Evolutionary conservation across 2,329 filamentous ascomycete genomes (phyloP), one percentile per base, ranked within the genome.

Genomic region (Byssothecium circinans): DNA sequence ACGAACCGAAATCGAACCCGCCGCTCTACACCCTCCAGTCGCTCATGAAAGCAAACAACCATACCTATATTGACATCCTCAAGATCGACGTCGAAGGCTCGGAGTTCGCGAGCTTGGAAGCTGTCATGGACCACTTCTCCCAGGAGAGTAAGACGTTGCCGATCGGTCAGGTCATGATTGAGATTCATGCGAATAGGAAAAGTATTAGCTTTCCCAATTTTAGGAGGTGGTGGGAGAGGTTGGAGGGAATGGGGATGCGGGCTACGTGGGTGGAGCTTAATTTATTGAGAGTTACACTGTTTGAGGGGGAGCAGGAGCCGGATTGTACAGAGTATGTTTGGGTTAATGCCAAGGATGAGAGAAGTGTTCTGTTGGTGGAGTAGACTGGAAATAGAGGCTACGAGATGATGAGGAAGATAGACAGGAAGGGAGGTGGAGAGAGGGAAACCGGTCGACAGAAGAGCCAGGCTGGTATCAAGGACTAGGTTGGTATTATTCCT

Each of bases 191-290:
- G 12, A 60, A 58, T 11, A 57, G 64, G 8, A 45, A 51, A 57
- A 59, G 20, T 40, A 56, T 67, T 7, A 56, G 60, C 38, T 68
- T 67, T 48, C 53, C 47, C 8, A 53, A 62, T 18, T 67, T 67
- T 45, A 47, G 56, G 22, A 56, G 35, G n/a, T 68, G 65, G 65
- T 68, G 65, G 65, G 62, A 67, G 53, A 48, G 65, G 15, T 45
- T 68, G 18, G 65, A 68, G 54, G 56, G 50, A 17, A 65, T 68
- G 65, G 65, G 65, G 14, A 68, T 68, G 65, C 56, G 65, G 12
- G 63, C 65, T 4, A 59, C 58, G 11, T 68, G 65, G 65, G 62
- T 68, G 47, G 65, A 68, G 50, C 59, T 68, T 3, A 68, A 68
- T 33, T 57, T 68, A 1, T 61, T 68, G 49, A 61, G 63, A 12